Percentiles rank a stretch among this genome's conserved stretches.
Evolutionary conservation across 192 early-diverging fungal species (phyloP).

Genomic region (Gigaspora rosea): DNA sequence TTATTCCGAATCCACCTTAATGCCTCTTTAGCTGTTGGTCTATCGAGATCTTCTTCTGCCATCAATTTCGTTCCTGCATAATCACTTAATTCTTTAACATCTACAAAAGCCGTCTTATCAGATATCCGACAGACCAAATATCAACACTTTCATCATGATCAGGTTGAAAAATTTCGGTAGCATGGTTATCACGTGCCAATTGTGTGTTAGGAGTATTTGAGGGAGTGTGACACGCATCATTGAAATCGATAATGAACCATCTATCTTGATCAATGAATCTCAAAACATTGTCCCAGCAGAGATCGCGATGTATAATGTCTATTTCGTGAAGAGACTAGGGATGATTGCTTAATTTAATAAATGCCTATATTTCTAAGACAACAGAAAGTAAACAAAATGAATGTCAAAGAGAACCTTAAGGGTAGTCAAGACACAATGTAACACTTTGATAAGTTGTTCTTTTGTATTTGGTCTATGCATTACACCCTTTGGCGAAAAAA

Average conservation of each 20-base stretch:
- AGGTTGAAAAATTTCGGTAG: slow-evolving; percentile 11
- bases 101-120: neutral
- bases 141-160: slow-evolving; percentile 22
- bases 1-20: slow-evolving; percentile 17
- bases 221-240: slow-evolving; percentile 23
- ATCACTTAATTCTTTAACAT: neutral
- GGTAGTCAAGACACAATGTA: slow-evolving; percentile 20
- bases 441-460: slow-evolving; percentile 20
- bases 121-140: slow-evolving; percentile 25
- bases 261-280: slow-evolving; percentile 22
- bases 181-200: slow-evolving; percentile 2
- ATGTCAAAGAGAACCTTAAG: neutral
- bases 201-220: slow-evolving; percentile 6
- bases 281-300: slow-evolving; percentile 17
- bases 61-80: neutral
- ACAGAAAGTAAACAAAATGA: neutral
- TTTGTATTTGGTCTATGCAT: slow-evolving; percentile 13
- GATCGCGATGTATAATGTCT: slow-evolving; percentile 12
- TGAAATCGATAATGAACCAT: slow-evolving; percentile 26
- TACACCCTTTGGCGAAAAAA: slow-evolving; percentile 23
- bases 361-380: neutral
- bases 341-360: slow-evolving; percentile 9
- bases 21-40: slow-evolving; percentile 23
- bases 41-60: slow-evolving; percentile 6
- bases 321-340: slow-evolving; percentile 4